Conservation (phyloP, 1,139 yeast genomes). For the Geotrichum fermentans region DNA sequence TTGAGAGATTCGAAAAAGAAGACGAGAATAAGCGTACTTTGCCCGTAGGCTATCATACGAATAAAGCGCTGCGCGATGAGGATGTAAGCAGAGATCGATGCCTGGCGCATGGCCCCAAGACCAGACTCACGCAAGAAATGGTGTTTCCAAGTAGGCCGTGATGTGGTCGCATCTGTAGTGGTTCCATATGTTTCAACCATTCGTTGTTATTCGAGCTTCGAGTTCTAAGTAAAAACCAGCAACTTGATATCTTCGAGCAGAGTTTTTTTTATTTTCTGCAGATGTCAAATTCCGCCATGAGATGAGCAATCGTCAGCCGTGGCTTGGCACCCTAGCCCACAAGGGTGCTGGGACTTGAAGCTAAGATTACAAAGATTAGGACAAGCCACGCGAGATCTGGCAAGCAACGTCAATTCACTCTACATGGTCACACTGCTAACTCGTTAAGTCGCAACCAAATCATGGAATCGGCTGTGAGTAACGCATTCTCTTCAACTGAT, state of each 20-base stretch:
- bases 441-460: not conserved
- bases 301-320: too few species aligned
- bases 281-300: too few species aligned
- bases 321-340: too few species aligned
- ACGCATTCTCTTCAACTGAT: not conserved
- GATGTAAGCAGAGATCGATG: constrained; percentile 50
- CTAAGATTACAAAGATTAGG: too few species aligned
- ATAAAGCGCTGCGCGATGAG: constrained; percentile 69
- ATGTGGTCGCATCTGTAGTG: not conserved
- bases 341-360: too few species aligned
- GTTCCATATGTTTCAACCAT: not conserved
- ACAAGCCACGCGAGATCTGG: too few species aligned
- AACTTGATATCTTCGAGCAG: too few species aligned
- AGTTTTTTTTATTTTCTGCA: too few species aligned
- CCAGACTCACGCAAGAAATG: constrained; percentile 15
- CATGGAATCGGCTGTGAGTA: not conserved
- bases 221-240: not conserved
- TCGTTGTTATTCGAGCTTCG: not conserved
- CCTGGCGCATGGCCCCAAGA: constrained; percentile 13
- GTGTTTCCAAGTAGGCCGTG: constrained; percentile 1
- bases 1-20: constrained; percentile 56
- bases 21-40: constrained; percentile 75
- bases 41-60: constrained; percentile 72
- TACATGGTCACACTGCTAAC: too few species aligned
- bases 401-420: too few species aligned